phyloP scores from a whole-genome alignment of 2,329 filamentous ascomycete species.

The Gnomoniopsis sp. region DNA sequence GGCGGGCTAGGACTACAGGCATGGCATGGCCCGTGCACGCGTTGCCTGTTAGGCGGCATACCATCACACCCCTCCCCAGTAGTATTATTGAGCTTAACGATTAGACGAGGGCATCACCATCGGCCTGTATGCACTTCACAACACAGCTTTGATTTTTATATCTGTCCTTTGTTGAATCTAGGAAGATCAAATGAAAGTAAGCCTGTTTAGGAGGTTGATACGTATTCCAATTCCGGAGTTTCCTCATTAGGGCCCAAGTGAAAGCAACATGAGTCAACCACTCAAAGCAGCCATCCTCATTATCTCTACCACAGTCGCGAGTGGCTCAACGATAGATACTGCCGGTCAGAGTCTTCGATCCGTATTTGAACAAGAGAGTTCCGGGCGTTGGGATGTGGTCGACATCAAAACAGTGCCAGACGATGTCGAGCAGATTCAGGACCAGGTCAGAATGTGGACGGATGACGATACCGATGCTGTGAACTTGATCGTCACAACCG shows the following conservation, averaged over 20 bases:
- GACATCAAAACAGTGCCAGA: constrained; percentile 78
- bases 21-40: too few species aligned
- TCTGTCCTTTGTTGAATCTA: background rate
- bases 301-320: constrained; percentile 84
- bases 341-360: constrained; percentile 64
- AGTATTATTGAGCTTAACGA: too few species aligned
- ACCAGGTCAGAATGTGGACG: constrained; percentile 67
- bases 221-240: background rate
- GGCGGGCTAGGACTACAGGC: too few species aligned
- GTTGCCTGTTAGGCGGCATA: too few species aligned
- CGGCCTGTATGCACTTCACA: too few species aligned
- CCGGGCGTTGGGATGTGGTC: constrained; percentile 67
- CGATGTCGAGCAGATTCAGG: constrained; percentile 70
- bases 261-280: constrained; percentile 21
- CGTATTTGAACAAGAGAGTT: constrained; percentile 65
- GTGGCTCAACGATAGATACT: constrained; percentile 75
- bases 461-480: constrained; percentile 54
- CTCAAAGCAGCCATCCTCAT: constrained; percentile 78
- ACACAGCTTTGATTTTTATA: too few species aligned
- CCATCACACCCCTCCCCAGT: too few species aligned
- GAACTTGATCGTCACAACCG: constrained; percentile 83
- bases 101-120: too few species aligned
- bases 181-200: background rate
- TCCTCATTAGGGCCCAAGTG: background rate
- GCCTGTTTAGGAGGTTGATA: background rate